Base-by-base conservation (phyloP, 1,139 yeast species). In the Taphrina sp. region DNA sequence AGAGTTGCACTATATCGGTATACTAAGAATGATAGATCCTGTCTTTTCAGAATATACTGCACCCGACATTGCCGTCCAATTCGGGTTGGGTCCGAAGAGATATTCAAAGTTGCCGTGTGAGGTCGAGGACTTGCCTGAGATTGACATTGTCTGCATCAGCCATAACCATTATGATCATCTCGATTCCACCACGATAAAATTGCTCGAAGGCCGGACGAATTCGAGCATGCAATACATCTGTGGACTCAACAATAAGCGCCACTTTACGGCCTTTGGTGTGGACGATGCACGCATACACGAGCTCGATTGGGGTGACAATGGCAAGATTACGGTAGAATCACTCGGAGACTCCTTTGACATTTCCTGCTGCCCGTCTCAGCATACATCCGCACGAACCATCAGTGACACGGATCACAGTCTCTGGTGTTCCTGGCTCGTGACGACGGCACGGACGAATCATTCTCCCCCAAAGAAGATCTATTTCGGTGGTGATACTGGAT, bases 291-390 rank as follows among this genome's bases (percentile, higher is more conserved):
- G 56, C 3, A 42, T 60, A 20, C 73, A 82, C 2, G 97, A 90
- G 67, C 74, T 90, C 79, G 85, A 86, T 64, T 90, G 97, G 97
- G 90, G 97, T 96, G 92, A 89, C 53, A 73, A 77, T 16, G 67
- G 77, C 3, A 54, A 45, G 5, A 19, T 60, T 23, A 14, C 54
- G 10, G 51, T 58, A 3, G 29, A 33, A 33, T 42, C 49, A 22
- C 29, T 49, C 22, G 36, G 24, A 2, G 24, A 31, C 10, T 35
- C 53, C 35, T 58, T 57, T 12, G 45, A 53, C 5, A 22, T 56
- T 12, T 31, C 42, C 5, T 59, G 60, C 19, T 78, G 92, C 0
- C 97, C 97, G 0, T 89, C 96, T 0, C 90, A 90, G 96, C 97
- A 90, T 69, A 89, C 96, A 95, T 85, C 95, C 1, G 96, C 96